Evolutionary conservation across 2,329 filamentous ascomycete species (phyloP), one percentile per base, ranked within the genome.

Genomic region (Zalaria obscura): DNA sequence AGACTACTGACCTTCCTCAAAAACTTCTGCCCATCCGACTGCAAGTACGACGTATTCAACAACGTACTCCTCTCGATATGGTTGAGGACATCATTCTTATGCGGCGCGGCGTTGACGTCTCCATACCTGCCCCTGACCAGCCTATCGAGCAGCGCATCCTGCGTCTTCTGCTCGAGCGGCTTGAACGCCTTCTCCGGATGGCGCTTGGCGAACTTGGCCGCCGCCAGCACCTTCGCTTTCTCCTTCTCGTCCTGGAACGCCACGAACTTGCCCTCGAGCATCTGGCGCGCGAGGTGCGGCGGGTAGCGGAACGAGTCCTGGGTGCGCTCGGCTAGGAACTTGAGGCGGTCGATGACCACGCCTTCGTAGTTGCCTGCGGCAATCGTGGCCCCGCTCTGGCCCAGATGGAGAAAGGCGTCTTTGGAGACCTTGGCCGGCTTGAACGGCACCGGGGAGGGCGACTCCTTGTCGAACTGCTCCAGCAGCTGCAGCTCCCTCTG

Each of bases 21-120:
- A 39, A 63, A 55, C 40, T 42, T 53, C 7, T 51, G 50, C 1
- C 53, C 45, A 52, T 61, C 54, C n/a, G 46, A 44, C 4, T 11
- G 27, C 18, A 53, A 42, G 31, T 53, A 56, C 4, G 51, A 54
- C 4, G 40, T 33, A 41, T 56, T 56, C 47, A 41, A 44, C 39
- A 47, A 36, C 10, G 47, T 43, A 40, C 44, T 45, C n/a, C 34
- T 40, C 7, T 43, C 46, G 25, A 56, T 41, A 6, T 46, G 35
- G 34, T 55, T 50, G 36, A 55, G 32, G 11, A 50, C 35, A 9
- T 47, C 42, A 38, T 53, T 46, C 41, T 50, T 49, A 39, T 50
- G 42, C 25, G 38, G 28, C 8, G 41, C 43, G 25, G 44, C 45
- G 4, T 41, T 39, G 25, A 51, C 35, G 10, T 45, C 38, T 29